Percentiles rank a stretch among this genome's conserved stretches.
Evolutionary conservation across 441 rosid genomes (phyloP).

Genomic region (Hypseocharis bilobata): DNA sequence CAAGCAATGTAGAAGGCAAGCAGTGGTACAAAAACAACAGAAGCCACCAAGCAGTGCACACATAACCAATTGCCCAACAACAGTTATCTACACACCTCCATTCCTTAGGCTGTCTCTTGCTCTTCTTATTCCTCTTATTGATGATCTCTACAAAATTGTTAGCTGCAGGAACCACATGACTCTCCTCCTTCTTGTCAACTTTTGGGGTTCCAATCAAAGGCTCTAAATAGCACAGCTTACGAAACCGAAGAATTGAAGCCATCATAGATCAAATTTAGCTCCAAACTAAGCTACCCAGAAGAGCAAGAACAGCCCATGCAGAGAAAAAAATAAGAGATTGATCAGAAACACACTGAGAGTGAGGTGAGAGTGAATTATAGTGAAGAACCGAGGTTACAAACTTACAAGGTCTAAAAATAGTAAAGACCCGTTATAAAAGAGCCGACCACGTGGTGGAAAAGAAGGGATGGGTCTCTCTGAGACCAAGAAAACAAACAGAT

Average conservation of each 20-base stretch:
- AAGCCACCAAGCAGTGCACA: slow-evolving; percentile 76
- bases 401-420: no score
- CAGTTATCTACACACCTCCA: slow-evolving; percentile 54
- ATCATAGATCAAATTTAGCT: neutral
- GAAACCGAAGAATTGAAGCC: neutral
- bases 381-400: no score
- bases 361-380: neutral
- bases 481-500: no score
- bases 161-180: neutral
- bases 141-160: neutral
- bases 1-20: slow-evolving; percentile 73
- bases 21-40: slow-evolving; percentile 65
- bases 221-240: neutral
- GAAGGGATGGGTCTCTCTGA: no score
- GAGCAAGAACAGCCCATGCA: neutral
- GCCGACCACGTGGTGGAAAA: no score
- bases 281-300: neutral
- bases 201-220: neutral
- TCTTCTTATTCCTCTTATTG: slow-evolving; percentile 12
- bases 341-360: neutral
- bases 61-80: slow-evolving; percentile 74
- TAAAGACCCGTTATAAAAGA: no score
- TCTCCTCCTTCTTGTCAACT: neutral
- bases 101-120: slow-evolving; percentile 8
- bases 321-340: no score